A percentile compares a stretch with the other conserved stretches of the same genome.
These are phyloP conservation scores for Vachellia collinsii DNA, from an alignment of 306 rosid genomes.

Conservation along the genomic window DNA sequence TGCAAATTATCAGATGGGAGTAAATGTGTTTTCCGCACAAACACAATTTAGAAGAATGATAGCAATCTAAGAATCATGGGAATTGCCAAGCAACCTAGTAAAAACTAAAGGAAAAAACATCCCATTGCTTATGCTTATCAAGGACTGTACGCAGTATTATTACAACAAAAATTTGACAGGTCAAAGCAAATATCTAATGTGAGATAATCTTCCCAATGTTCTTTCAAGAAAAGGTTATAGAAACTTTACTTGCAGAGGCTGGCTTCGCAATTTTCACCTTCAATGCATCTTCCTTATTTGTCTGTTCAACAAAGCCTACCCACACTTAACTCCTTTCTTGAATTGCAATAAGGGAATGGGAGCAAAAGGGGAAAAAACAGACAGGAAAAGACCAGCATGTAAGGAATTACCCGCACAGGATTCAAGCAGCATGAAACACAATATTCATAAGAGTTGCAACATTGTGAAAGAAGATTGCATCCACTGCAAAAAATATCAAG, in stretches of 20 bases:
- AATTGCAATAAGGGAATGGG: conserved; percentile 13
- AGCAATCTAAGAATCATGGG: conserved; percentile 11
- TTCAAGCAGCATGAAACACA: conserved; percentile 96
- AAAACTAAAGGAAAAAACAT: conserved; percentile 2
- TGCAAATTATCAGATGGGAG: conserved; percentile 41
- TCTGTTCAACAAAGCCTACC: conserved; percentile 49
- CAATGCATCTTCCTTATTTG: conserved; percentile 56
- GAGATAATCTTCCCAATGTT: conserved; percentile 15
- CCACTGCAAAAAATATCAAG: conserved; percentile 58
- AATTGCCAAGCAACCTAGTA: conserved; percentile 28
- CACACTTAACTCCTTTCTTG: conserved; percentile 7
- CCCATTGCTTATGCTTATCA: conserved; percentile 28
- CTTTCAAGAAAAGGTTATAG: conserved; percentile 21
- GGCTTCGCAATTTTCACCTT: conserved; percentile 76
- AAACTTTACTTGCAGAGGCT: conserved; percentile 70
- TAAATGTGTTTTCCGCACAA: not conserved
- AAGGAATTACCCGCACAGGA: conserved; percentile 68
- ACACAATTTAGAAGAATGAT: not conserved
- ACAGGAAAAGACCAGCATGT: not conserved
- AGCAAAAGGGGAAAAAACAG: not conserved
- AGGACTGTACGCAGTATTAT: conserved; percentile 25
- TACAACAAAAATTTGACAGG: not conserved
- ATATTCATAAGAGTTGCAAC: conserved; percentile 89
- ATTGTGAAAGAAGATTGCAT: conserved; percentile 76
- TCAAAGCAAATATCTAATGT: conserved; percentile 10